Percentiles rank a stretch among this genome's conserved stretches.
Evolutionary conservation across 2,329 filamentous ascomycete species (phyloP).

Genomic region (Aspergillus arachidicola): DNA sequence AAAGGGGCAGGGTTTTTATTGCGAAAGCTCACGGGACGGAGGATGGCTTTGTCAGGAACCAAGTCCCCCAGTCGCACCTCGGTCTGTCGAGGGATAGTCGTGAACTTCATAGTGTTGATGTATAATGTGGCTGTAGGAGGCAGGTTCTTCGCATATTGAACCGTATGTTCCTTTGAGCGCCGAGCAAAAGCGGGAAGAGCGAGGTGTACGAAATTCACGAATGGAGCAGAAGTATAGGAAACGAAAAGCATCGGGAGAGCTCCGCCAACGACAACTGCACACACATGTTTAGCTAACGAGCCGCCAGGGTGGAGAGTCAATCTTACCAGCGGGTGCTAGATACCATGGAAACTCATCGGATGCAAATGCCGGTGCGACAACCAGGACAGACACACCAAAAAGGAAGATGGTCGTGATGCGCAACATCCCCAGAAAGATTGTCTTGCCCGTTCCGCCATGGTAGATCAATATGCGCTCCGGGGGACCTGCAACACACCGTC

Average conservation of each 20-base stretch:
- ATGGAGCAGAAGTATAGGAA: conserved; percentile 66
- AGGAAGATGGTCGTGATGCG: conserved; percentile 73
- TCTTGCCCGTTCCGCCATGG: conserved; percentile 69
- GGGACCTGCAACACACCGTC: conserved; percentile 30
- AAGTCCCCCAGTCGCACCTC: conserved; percentile 48
- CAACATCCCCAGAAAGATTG: conserved; percentile 68
- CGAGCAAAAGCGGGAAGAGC: conserved; percentile 68
- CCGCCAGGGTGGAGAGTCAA: neutral
- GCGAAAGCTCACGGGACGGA: conserved; percentile 46
- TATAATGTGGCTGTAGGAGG: conserved; percentile 47
- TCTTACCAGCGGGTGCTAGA: conserved; percentile 44
- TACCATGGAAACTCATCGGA: conserved; percentile 47
- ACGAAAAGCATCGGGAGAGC: conserved; percentile 67
- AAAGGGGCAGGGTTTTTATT: conserved; percentile 39
- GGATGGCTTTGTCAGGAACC: conserved; percentile 33
- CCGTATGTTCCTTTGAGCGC: conserved; percentile 54
- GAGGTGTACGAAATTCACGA: conserved; percentile 72
- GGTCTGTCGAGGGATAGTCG: conserved; percentile 45
- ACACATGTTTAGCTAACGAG: conserved; percentile 5
- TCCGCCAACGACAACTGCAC: conserved; percentile 60
- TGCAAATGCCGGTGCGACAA: conserved; percentile 64
- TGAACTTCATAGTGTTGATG: conserved; percentile 50
- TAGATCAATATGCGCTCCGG: conserved; percentile 66
- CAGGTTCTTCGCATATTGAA: conserved; percentile 48
- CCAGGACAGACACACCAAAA: conserved; percentile 65